Evolutionary conservation across 805 yeast genomes (phyloP), one percentile per base, ranked within the genome.

Genomic region (Clavispora fructus): DNA sequence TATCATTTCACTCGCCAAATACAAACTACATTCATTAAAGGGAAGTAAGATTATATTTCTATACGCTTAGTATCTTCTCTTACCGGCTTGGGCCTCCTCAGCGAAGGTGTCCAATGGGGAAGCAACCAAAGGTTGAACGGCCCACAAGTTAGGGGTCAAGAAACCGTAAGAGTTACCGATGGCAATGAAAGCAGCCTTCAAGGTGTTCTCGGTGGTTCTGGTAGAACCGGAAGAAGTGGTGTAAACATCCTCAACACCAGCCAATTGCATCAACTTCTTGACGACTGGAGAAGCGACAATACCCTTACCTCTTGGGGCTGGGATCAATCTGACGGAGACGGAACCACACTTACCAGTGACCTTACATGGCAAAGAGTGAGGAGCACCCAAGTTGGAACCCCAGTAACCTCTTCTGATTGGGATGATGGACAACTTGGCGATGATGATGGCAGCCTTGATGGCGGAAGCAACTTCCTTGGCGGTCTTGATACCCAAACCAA

Each of bases 261-360:
- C 99, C 74, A 94, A 87, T 82, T 92, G 96, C 80, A 94, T 81
- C 78, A 94, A 85, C 80, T 90, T 90, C 87, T 91, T 92, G 75
- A 94, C 98, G 63, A 96, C 97, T 75, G 99, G 98, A 65, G 99
- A 94, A 71, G 99, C 99, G 66, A 94, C 97, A 72, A 94, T 88
- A 87, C 97, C 98, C 75, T 96, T 90, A 92, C 99, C 99, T 85
- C 99, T 94, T 85, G 99, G 98, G 63, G 99, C 99, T 78, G 99
- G 99, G 73, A 94, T 91, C 73, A 94, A 85, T 85, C 99, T 90
- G 63, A 92, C 97, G 58, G 85, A 75, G 71, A 94, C 98, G 77
- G 98, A 92, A 85, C 99, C 99, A 83, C 98, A 94, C 90, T 92
- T 94, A 82, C 99, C 99, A 63, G 98, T 86, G 74, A 91, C 89